Evolutionary conservation across 352 stramenopile genomes (phyloP), one percentile per base, ranked within the genome.

Genomic region (Achlya hypogyna): DNA sequence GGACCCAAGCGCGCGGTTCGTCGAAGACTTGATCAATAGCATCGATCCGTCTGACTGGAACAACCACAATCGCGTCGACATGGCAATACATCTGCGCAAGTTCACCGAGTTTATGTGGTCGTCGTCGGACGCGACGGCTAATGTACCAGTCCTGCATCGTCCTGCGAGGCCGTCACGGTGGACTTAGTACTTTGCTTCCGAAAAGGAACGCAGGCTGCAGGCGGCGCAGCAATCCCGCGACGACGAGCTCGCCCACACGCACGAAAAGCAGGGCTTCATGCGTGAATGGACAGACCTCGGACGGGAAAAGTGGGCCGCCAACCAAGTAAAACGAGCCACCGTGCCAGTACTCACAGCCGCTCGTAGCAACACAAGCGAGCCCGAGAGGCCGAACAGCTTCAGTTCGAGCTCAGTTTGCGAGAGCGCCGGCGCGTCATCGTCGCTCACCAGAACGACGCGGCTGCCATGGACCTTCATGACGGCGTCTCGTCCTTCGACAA

Each of bases 1-100:
- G 60, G 78, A 89, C 62, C 51, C 86, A 16, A 80, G 84, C 45
- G 73, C 89, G 65, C 75, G 78, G 1, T 88, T 91, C 34, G 62
- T 87, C 18, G 69, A 67, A 29, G 65, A 79, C 22, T 81, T 70
- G 4, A 72, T 56, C 12, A 70, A 77, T n/a, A 69, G 77, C 51
- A 73, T 79, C 12, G 74, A 78, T 9, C 80, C 82, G 6, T 76
- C 64, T 18, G 71, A 83, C 0, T 54, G 87, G 23, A 54, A 66
- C 14, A 88, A 88, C 63, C 51, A 78, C 62, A 87, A 89, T 58
- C 72, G 73, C n/a, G 69, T 91, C 59, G 76, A 91, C 65, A 91
- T 86, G 77, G 78, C 71, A 0, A 75, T 91, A 6, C 69, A 91
- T 29, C 63, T 88, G 53, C 73, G 80, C 20, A 82, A 80, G 51